Base-by-base conservation (phyloP, 495 filamentous ascomycete species). In the Trichoderma virens region DNA sequence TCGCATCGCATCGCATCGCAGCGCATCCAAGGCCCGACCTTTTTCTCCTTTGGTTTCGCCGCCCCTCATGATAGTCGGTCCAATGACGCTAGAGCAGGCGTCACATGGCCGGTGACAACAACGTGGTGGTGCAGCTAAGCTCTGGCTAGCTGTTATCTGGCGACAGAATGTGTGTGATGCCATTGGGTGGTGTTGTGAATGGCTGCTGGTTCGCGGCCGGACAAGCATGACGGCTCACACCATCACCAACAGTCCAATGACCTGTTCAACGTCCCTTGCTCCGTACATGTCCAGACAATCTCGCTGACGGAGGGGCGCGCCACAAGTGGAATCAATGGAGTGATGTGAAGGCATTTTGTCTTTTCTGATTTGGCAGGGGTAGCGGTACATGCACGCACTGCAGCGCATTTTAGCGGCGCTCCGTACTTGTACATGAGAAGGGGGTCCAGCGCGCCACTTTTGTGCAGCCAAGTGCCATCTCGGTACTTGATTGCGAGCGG, bases 391-490 rank as follows among this genome's bases (percentile, higher is more conserved):
- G 38, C n/a, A n/a, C n/a, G n/a, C n/a, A n/a, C n/a, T n/a, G n/a
- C n/a, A n/a, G n/a, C n/a, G n/a, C n/a, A n/a, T n/a, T n/a, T n/a
- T n/a, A n/a, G n/a, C n/a, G n/a, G n/a, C n/a, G n/a, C n/a, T 45
- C 13, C 41, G 9, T 14, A 14, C 18, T 45, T n/a, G 41, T n/a
- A 45, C 41, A 45, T 45, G 41, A 45, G 41, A 56, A 56, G 51
- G 51, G 51, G 51, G 11, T 16, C 9, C 51, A 30, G 20, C 43
- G 51, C 51, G 51, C 51, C 51, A 56, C 51, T 56, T n/a, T 56
- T 56, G 51, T 56, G 51, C 51, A 56, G 51, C 51, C 51, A 56
- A 56, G 51, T 56, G 51, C 51, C 51, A 56, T 56, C 51, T 56
- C 51, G 51, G 51, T 56, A 56, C 51, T 56, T 56, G 47, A n/a